These are phyloP conservation scores for Arctium minus DNA, from an alignment of 129 eudicot species.

Conservation along the genomic window DNA sequence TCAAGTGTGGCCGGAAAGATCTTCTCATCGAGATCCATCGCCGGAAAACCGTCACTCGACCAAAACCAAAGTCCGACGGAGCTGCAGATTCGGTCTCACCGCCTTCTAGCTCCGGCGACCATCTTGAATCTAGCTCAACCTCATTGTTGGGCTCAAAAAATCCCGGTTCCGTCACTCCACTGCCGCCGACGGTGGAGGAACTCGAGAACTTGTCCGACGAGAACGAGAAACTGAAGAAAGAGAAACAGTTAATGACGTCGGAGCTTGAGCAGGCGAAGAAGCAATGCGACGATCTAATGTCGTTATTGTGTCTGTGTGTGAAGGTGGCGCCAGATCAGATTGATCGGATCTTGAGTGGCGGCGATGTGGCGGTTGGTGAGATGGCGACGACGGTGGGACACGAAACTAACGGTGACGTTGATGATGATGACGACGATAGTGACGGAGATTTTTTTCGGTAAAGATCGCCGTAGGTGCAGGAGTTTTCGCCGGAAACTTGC, in stretches of 20 bases:
- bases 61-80: constrained; percentile 30
- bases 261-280: too few species aligned
- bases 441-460: constrained; percentile 38
- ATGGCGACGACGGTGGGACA: background rate
- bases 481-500: too few species aligned
- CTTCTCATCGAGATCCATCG: constrained; percentile 65
- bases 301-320: constrained; percentile 28
- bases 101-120: constrained; percentile 51
- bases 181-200: background rate
- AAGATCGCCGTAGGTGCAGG: too few species aligned
- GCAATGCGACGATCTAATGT: too few species aligned
- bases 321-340: constrained; percentile 58
- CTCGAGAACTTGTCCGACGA: too few species aligned
- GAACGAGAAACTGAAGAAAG: too few species aligned
- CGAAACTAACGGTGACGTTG: background rate
- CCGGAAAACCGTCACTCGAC: constrained; percentile 39
- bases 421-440: constrained; percentile 8
- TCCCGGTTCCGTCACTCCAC: constrained; percentile 28
- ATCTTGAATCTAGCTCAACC: constrained; percentile 56
- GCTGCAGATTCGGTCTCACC: constrained; percentile 20
- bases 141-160: constrained; percentile 56
- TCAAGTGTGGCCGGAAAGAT: constrained; percentile 54
- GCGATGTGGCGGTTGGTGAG: constrained; percentile 27
- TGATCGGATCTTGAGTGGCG: constrained; percentile 38
- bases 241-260: too few species aligned